Evolutionary conservation across 1,284 basidiomycete genomes (phyloP).

Genomic region (Boletus mariae): DNA sequence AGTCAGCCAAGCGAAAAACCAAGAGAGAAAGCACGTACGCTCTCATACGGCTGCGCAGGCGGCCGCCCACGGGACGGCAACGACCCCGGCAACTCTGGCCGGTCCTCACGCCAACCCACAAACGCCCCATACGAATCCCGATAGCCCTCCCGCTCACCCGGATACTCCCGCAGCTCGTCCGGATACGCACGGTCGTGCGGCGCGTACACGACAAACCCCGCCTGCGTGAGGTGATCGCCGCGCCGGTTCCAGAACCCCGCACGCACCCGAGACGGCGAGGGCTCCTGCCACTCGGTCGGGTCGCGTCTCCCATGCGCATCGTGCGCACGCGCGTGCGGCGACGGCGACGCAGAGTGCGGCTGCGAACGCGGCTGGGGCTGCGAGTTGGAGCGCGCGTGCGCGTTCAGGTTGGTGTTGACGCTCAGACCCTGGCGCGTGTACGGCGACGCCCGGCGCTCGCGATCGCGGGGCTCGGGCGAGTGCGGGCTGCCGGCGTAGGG

Average conservation of each 20-base stretch:
- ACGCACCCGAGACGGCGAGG: constrained; percentile 36
- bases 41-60: constrained; percentile 53
- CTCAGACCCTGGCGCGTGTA: constrained; percentile 8
- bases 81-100: constrained; percentile 56
- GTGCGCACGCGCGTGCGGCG: constrained; percentile 12
- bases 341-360: constrained; percentile 17
- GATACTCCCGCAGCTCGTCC: constrained; percentile 55
- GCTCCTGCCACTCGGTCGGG: too few species aligned
- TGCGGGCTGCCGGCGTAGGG: constrained; percentile 18
- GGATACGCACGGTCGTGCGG: constrained; percentile 52
- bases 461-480: constrained; percentile 25
- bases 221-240: constrained; percentile 59
- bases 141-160: constrained; percentile 49
- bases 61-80: constrained; percentile 51
- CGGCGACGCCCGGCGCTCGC: constrained; percentile 25
- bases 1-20: neutral
- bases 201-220: constrained; percentile 58
- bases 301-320: constrained; percentile 21
- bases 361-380: neutral
- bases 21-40: constrained; percentile 38
- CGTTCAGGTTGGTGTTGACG: neutral
- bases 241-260: constrained; percentile 65
- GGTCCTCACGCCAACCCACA: constrained; percentile 37
- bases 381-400: neutral
- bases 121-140: constrained; percentile 45